A percentile compares a stretch with the other conserved stretches of the same genome.
These are phyloP conservation scores for Aspergillus transmontanensis DNA, from an alignment of 2,329 filamentous ascomycete species.

Conservation along the genomic window DNA sequence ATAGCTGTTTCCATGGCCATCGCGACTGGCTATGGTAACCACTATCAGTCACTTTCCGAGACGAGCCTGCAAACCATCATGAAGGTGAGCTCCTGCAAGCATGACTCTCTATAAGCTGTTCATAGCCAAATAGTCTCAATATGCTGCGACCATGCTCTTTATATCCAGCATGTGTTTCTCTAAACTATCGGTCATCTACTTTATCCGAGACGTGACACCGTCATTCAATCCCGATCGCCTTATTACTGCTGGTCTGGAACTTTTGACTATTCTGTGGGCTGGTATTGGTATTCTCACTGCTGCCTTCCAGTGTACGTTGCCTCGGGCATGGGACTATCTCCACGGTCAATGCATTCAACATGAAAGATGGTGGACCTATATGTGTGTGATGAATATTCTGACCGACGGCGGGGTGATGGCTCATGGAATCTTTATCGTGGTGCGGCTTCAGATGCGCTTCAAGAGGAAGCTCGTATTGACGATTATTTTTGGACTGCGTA, in stretches of 20 bases:
- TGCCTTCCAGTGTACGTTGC: conserved; percentile 24
- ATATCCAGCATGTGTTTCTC: conserved; percentile 26
- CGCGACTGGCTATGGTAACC: conserved; percentile 26
- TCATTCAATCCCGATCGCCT: conserved; percentile 20
- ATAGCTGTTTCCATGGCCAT: conserved; percentile 28
- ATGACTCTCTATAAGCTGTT: background rate
- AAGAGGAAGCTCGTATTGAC: conserved; percentile 21
- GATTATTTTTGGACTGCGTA: conserved; percentile 24
- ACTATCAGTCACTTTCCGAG: conserved; percentile 13
- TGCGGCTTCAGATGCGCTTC: conserved; percentile 24
- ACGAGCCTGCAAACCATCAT: conserved; percentile 16
- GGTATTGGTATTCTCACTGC: conserved; percentile 18
- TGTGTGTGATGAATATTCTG: conserved; percentile 27
- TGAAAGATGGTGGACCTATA: conserved; percentile 28
- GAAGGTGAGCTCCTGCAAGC: conserved; percentile 17
- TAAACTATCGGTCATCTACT: conserved; percentile 28
- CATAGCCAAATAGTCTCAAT: conserved; percentile 19
- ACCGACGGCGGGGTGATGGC: conserved; percentile 27
- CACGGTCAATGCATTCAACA: conserved; percentile 23
- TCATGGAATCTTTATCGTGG: conserved; percentile 25
- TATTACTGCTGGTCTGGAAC: conserved; percentile 18
- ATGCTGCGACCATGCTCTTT: conserved; percentile 27
- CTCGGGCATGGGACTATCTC: conserved; percentile 24
- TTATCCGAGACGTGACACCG: conserved; percentile 27
- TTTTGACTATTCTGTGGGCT: conserved; percentile 19